These are phyloP conservation scores for Citrus australasica DNA, from an alignment of 345 rosid genomes.

Conservation along the genomic window DNA sequence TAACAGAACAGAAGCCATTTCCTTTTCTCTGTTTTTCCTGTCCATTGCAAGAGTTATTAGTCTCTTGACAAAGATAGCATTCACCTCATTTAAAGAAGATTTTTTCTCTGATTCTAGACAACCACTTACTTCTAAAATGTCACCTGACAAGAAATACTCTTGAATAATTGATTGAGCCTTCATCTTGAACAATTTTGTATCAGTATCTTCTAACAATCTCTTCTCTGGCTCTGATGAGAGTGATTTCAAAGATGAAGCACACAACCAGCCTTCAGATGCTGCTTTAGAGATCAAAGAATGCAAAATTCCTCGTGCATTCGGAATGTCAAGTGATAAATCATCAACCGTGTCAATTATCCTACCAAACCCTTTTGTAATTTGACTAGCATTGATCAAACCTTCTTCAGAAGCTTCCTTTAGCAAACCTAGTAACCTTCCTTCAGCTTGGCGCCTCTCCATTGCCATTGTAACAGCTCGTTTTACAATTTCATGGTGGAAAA, in stretches of 20 bases:
- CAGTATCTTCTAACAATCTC: slow-evolving; percentile 35
- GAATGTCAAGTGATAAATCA: slow-evolving; percentile 81
- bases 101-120: slow-evolving; percentile 59
- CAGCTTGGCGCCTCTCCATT: slow-evolving; percentile 62
- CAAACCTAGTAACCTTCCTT: slow-evolving; percentile 52
- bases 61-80: slow-evolving; percentile 67
- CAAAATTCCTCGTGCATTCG: slow-evolving; percentile 49
- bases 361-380: slow-evolving; percentile 68
- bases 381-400: slow-evolving; percentile 75
- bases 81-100: slow-evolving; percentile 43
- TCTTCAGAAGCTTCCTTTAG: slow-evolving; percentile 62
- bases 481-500: slow-evolving; percentile 86
- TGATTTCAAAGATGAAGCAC: slow-evolving; percentile 71
- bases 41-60: slow-evolving; percentile 83
- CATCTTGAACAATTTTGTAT: slow-evolving; percentile 42
- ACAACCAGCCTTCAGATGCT: slow-evolving; percentile 83
- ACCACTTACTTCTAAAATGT: slow-evolving; percentile 55
- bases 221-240: slow-evolving; percentile 36
- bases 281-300: slow-evolving; percentile 73
- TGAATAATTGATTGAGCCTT: slow-evolving; percentile 67
- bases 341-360: slow-evolving; percentile 69
- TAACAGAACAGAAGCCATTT: slow-evolving; percentile 80
- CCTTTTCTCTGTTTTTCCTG: slow-evolving; percentile 81
- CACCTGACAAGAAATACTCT: slow-evolving; percentile 73
- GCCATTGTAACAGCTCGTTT: slow-evolving; percentile 71